Conservation (phyloP, 805 yeast species). For the Barnettozyma pratensis region DNA sequence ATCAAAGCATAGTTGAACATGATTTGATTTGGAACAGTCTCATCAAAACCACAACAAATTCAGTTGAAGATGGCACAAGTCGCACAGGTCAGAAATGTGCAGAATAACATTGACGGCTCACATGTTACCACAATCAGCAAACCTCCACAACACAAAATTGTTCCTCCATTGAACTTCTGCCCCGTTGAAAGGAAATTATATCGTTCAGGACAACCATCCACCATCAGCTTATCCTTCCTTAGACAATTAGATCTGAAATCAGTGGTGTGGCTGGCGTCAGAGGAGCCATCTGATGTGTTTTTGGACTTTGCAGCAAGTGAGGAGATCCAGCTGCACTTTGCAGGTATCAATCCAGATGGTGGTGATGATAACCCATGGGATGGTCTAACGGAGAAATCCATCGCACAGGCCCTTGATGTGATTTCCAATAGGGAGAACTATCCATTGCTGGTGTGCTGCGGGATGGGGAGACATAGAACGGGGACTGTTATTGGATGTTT, state of each 20-base stretch:
- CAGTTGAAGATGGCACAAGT: constrained; percentile 9
- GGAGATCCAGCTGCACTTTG: constrained; percentile 72
- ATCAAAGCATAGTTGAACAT: too few relatives aligned
- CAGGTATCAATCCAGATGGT: constrained; percentile 75
- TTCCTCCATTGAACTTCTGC: constrained; percentile 93
- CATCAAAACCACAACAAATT: constrained; percentile 15
- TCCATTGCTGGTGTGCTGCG: constrained; percentile 90
- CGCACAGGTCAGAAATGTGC: not conserved
- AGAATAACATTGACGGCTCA: constrained; percentile 8
- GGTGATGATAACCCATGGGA: constrained; percentile 92
- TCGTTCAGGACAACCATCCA: constrained; percentile 91
- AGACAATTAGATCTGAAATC: constrained; percentile 69
- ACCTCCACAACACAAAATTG: constrained; percentile 63
- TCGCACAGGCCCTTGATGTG: constrained; percentile 70
- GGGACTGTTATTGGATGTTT: constrained; percentile 96
- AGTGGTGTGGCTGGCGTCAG: constrained; percentile 91
- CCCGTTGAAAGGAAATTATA: constrained; percentile 88
- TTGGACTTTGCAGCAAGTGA: constrained; percentile 73
- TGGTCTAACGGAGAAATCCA: constrained; percentile 78
- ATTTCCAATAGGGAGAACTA: constrained; percentile 69
- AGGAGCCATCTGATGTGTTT: constrained; percentile 89
- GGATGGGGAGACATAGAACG: constrained; percentile 97
- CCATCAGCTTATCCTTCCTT: constrained; percentile 85
- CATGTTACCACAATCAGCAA: constrained; percentile 30
- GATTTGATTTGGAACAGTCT: too few relatives aligned